phyloP scores from a whole-genome alignment of 2,329 filamentous ascomycete species.

The Fusarium oligoseptatum region DNA sequence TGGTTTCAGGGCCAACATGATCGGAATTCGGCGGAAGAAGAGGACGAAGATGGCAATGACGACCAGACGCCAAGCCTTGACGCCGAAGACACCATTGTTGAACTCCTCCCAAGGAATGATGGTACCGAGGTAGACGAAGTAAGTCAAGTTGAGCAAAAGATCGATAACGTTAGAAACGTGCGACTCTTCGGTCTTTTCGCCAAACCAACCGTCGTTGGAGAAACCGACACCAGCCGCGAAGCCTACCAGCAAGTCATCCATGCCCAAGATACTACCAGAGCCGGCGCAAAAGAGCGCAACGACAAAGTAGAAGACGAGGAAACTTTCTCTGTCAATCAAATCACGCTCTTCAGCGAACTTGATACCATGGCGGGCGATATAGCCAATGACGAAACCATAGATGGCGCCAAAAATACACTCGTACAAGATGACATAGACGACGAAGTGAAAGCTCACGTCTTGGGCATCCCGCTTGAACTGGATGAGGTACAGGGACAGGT shows the following conservation, averaged over 20 bases:
- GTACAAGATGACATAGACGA: constrained; percentile 91
- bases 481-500: constrained; percentile 90
- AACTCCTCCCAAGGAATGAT: constrained; percentile 97
- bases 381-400: constrained; percentile 89
- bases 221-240: constrained; percentile 98
- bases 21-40: constrained; percentile 93
- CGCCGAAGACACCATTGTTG: constrained; percentile 80
- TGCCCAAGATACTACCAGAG: constrained; percentile 88
- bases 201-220: constrained; percentile 99
- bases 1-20: constrained; percentile 93
- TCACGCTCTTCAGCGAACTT: constrained; percentile 86
- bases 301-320: constrained; percentile 98
- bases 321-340: constrained; percentile 95
- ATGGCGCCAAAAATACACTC: constrained; percentile 95
- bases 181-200: constrained; percentile 96
- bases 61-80: constrained; percentile 90
- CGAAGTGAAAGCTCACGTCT: constrained; percentile 85
- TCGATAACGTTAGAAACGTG: constrained; percentile 99
- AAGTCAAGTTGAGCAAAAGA: constrained; percentile 93
- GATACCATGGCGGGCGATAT: constrained; percentile 91
- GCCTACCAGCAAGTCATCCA: constrained; percentile 94
- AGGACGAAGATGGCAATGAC: constrained; percentile 95
- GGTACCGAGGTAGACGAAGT: constrained; percentile 97
- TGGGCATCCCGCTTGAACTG: constrained; percentile 78
- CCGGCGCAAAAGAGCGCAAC: constrained; percentile 95